A percentile compares a stretch with the other conserved stretches of the same genome.
Conservation (phyloP, 2,329 filamentous ascomycete species). For the Alternaria triticimaculans region DNA sequence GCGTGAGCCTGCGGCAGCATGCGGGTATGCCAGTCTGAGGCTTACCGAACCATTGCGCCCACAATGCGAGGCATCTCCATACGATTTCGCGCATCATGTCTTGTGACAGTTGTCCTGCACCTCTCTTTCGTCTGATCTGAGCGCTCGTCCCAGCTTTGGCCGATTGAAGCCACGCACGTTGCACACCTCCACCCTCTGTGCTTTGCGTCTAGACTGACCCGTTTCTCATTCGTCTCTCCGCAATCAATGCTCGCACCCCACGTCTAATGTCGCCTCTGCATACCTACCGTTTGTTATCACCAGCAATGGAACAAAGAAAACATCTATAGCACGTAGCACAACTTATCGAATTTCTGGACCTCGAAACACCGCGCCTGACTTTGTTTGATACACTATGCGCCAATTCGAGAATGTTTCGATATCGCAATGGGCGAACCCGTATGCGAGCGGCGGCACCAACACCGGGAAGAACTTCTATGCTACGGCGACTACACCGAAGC, state of each 20-base stretch:
- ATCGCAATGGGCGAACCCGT: conserved; percentile 46
- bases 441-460: conserved; percentile 21
- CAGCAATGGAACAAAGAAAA: conserved; percentile 41
- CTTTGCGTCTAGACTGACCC: conserved; percentile 31
- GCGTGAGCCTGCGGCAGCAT: conserved; percentile 30
- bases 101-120: conserved; percentile 43
- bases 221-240: conserved; percentile 45
- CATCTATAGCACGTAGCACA: conserved; percentile 43
- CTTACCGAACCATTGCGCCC: conserved; percentile 38
- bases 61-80: conserved; percentile 31
- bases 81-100: conserved; percentile 31
- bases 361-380: conserved; percentile 21
- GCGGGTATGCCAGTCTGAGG: conserved; percentile 40
- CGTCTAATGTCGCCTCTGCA: conserved; percentile 46
- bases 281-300: conserved; percentile 33
- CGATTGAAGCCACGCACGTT: conserved; percentile 39
- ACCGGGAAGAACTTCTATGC: conserved; percentile 25
- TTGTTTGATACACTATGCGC: conserved; percentile 39
- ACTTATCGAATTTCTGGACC: conserved; percentile 31
- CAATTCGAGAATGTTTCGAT: conserved; percentile 40
- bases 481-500: conserved; percentile 15
- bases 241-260: conserved; percentile 42
- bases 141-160: conserved; percentile 29
- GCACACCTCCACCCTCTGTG: conserved; percentile 32
- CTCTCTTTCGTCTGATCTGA: conserved; percentile 36